Conservation (phyloP, 2,329 filamentous ascomycete species). For the Claviceps spartinae region DNA sequence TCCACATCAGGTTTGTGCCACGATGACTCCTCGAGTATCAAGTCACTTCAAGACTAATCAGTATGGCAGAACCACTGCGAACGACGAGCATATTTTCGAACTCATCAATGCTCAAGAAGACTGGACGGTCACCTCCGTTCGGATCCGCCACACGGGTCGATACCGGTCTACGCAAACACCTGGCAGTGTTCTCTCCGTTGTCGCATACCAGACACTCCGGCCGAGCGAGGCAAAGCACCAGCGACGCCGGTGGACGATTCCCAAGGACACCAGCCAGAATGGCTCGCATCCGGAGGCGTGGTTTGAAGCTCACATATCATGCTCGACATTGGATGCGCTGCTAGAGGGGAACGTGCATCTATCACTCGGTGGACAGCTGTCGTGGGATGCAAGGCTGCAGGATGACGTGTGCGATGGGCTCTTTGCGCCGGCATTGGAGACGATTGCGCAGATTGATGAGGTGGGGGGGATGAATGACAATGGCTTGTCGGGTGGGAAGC, state of each 20-base stretch:
- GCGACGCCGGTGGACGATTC: constrained; percentile 3
- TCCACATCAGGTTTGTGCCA: constrained; percentile 14
- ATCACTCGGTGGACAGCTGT: constrained; percentile 13
- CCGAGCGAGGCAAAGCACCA: not conserved
- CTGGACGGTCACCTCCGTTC: constrained; percentile 9
- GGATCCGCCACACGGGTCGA: constrained; percentile 11
- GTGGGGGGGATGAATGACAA: constrained; percentile 18
- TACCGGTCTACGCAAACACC: constrained; percentile 9
- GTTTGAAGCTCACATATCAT: constrained; percentile 18
- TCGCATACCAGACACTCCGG: constrained; percentile 11
- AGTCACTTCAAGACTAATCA: not conserved
- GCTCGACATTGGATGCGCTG: constrained; percentile 7
- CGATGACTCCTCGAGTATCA: not conserved
- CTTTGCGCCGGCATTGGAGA: constrained; percentile 15
- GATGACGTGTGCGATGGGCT: constrained; percentile 14
- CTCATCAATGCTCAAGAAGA: constrained; percentile 3
- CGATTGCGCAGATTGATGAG: constrained; percentile 19
- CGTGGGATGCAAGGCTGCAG: constrained; percentile 13
- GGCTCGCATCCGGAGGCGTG: constrained; percentile 6
- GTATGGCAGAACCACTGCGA: constrained; percentile 5
- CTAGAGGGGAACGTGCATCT: constrained; percentile 15
- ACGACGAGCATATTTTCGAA: constrained; percentile 10
- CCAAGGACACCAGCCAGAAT: not conserved
- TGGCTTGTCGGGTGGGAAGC: constrained; percentile 2
- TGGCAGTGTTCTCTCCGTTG: constrained; percentile 12